Evolutionary conservation across 1,284 basidiomycete genomes (phyloP).

Genomic region (Hymenochaete sp.): DNA sequence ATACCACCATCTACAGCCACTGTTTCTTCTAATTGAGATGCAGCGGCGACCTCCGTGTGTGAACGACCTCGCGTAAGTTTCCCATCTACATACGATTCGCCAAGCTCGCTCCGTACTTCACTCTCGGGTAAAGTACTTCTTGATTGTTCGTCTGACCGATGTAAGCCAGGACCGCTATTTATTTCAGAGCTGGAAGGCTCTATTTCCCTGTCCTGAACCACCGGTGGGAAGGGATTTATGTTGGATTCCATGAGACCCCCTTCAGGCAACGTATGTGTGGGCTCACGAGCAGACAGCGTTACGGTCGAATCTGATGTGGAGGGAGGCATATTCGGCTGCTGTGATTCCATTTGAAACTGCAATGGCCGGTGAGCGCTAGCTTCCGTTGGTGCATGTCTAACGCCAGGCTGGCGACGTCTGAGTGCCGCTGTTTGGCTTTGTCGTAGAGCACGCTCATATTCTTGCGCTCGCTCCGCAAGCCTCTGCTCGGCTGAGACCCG

Average conservation of each 20-base stretch:
- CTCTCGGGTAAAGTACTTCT: no score
- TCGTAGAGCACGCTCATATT: conserved; percentile 65
- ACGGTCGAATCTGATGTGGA: neutral
- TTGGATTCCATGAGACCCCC: neutral
- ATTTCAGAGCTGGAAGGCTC: neutral
- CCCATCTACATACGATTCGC: conserved; percentile 68
- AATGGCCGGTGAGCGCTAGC: neutral
- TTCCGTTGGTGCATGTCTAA: conserved; percentile 3
- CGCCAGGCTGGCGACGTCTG: conserved; percentile 32
- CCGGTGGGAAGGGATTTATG: conserved; percentile 17
- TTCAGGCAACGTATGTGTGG: no score
- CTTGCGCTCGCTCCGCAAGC: conserved; percentile 48
- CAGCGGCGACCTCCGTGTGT: conserved; percentile 13
- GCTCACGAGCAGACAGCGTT: no score
- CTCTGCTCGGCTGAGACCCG: conserved; percentile 25
- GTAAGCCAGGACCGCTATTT: conserved; percentile 19
- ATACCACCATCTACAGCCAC: conserved; percentile 59
- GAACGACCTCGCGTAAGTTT: conserved; percentile 19
- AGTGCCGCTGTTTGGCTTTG: conserved; percentile 55
- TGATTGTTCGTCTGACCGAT: conserved; percentile 39
- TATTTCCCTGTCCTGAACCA: no score
- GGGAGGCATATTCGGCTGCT: no score
- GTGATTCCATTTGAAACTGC: no score
- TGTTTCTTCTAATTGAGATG: conserved; percentile 43
- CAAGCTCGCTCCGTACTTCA: conserved; percentile 50